phyloP scores from a whole-genome alignment of 139 green algal species.

The Chlorella sp. region DNA sequence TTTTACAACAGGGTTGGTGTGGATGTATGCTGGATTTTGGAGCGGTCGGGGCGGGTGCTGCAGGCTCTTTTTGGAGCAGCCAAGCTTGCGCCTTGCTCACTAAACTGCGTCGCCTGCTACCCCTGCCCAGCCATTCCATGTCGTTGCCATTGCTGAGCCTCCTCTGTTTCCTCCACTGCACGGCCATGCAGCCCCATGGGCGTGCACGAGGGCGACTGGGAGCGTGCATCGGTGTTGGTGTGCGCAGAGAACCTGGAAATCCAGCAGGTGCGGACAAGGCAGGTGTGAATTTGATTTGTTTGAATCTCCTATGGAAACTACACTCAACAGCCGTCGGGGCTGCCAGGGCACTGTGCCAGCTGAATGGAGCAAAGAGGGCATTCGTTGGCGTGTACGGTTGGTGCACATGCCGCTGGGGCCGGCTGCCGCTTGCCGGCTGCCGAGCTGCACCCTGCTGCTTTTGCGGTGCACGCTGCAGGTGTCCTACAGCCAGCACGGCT shows the following conservation, averaged over 20 bases:
- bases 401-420: too few relatives aligned
- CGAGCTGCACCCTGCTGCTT: too few relatives aligned
- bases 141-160: not conserved
- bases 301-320: too few relatives aligned
- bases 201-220: slow-evolving; percentile 44
- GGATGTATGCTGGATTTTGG: not conserved
- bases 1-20: too few relatives aligned
- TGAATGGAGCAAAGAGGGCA: too few relatives aligned
- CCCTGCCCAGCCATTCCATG: too few relatives aligned
- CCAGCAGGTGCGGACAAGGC: slow-evolving; percentile 4
- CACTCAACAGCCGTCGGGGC: too few relatives aligned
- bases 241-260: slow-evolving; percentile 28
- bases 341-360: too few relatives aligned
- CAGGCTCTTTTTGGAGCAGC: not conserved
- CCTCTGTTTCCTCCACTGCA: not conserved
- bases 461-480: slow-evolving; percentile 8
- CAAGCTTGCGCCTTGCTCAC: not conserved
- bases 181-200: slow-evolving; percentile 17
- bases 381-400: too few relatives aligned
- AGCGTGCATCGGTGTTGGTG: slow-evolving; percentile 36
- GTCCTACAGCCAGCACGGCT: slow-evolving; percentile 38
- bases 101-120: not conserved
- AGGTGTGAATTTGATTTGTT: not conserved
- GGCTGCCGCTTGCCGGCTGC: too few relatives aligned
- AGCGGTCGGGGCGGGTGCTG: not conserved